These are phyloP conservation scores for Candida silvatica DNA, from an alignment of 805 yeast genomes.

Conservation along the genomic window DNA sequence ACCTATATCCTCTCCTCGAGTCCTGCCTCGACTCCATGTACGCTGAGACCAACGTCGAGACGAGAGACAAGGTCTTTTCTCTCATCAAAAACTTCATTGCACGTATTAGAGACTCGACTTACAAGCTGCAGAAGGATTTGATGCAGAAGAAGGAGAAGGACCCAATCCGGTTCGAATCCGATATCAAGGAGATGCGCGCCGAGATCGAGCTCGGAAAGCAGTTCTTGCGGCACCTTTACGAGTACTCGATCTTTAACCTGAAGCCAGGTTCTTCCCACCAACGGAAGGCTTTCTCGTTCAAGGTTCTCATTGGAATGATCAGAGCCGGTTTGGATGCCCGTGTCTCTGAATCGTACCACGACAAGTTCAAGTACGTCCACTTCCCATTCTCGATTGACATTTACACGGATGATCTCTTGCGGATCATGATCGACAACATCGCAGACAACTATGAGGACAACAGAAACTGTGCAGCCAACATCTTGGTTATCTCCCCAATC, in stretches of 20 bases:
- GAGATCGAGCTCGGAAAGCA: constrained; percentile 24
- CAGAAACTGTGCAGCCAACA: constrained; percentile 38
- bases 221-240: constrained; percentile 30
- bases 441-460: constrained; percentile 74
- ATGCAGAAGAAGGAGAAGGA: constrained; percentile 22
- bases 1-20: constrained; percentile 35
- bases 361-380: constrained; percentile 32
- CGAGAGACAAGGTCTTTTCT: constrained; percentile 58
- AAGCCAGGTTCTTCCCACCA: constrained; percentile 53
- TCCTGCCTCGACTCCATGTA: constrained; percentile 41
- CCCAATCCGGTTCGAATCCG: constrained; percentile 26
- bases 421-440: constrained; percentile 51
- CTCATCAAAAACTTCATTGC: constrained; percentile 51
- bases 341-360: constrained; percentile 29
- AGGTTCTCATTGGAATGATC: constrained; percentile 36
- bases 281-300: constrained; percentile 38
- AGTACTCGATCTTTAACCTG: constrained; percentile 15
- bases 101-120: constrained; percentile 62
- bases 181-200: constrained; percentile 22
- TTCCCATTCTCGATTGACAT: constrained; percentile 41
- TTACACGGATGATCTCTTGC: constrained; percentile 28
- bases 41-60: constrained; percentile 59
- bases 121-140: constrained; percentile 47
- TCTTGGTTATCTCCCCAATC: constrained; percentile 38
- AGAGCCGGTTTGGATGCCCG: constrained; percentile 48